Conservation (phyloP, 495 filamentous ascomycete genomes). For the Durotheca rogersii region DNA sequence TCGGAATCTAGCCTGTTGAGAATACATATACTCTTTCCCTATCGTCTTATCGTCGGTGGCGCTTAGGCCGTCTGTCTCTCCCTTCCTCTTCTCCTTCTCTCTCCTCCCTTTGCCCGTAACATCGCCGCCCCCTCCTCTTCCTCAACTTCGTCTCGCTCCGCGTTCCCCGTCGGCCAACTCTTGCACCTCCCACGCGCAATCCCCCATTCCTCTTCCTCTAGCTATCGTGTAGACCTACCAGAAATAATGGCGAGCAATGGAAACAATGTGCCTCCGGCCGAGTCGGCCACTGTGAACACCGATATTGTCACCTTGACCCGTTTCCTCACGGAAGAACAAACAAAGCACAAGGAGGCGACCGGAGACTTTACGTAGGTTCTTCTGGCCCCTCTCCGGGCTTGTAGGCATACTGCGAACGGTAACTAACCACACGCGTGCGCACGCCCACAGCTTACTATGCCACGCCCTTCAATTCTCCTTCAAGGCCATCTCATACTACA, state of each 20-base stretch:
- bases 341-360: slow-evolving; percentile 88
- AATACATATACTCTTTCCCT: slow-evolving; percentile 4
- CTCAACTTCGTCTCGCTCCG: too few species aligned
- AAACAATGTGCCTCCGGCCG: slow-evolving; percentile 38
- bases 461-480: slow-evolving; percentile 98
- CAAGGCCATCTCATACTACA: slow-evolving; percentile 99
- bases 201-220: not conserved
- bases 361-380: slow-evolving; percentile 97
- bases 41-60: slow-evolving; percentile 3
- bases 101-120: not conserved
- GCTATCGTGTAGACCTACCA: not conserved
- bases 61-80: not conserved
- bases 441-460: slow-evolving; percentile 86
- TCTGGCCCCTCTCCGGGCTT: too few species aligned
- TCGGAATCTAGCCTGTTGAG: slow-evolving; percentile 17
- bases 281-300: slow-evolving; percentile 81
- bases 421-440: slow-evolving; percentile 2
- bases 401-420: too few species aligned
- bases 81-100: slow-evolving; percentile 2
- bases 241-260: slow-evolving; percentile 40
- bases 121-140: too few species aligned
- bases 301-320: slow-evolving; percentile 93
- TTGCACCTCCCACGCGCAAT: not conserved
- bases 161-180: not conserved
- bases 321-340: slow-evolving; percentile 93